A percentile compares a stretch with the other conserved stretches of the same genome.
phyloP scores from a whole-genome alignment of 306 rosid species.

The Herpetospermum pedunculosum region DNA sequence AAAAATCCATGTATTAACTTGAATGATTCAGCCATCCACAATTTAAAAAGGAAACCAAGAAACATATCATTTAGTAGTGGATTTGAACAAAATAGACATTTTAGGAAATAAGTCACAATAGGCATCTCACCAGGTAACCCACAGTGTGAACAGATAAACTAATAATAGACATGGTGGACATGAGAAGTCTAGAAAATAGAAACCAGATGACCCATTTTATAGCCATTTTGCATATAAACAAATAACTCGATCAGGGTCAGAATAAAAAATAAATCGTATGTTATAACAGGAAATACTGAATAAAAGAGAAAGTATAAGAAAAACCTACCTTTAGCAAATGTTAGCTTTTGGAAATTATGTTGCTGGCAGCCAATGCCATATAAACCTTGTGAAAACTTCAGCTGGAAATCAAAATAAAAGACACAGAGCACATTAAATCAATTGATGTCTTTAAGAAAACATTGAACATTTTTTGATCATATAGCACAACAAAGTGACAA shows the following conservation, averaged over 20 bases:
- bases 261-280: neutral
- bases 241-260: neutral
- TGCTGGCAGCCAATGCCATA: constrained; percentile 28
- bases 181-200: neutral
- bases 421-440: neutral
- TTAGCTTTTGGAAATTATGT: constrained; percentile 29
- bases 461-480: neutral
- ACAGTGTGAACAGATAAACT: neutral
- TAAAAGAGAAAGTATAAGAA: neutral
- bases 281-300: constrained; percentile 2
- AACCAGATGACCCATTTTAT: neutral
- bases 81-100: neutral
- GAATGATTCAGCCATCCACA: constrained; percentile 37
- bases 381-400: constrained; percentile 36
- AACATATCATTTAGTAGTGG: neutral
- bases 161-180: neutral
- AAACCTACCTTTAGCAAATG: constrained; percentile 47
- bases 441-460: neutral
- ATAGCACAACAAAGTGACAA: neutral
- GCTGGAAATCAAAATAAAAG: constrained; percentile 36
- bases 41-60: constrained; percentile 7
- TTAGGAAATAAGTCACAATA: neutral
- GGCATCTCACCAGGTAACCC: neutral
- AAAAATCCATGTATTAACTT: constrained; percentile 28
- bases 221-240: neutral